phyloP scores from a whole-genome alignment of 2,329 filamentous ascomycete genomes.

The Zymoseptoria brevis region DNA sequence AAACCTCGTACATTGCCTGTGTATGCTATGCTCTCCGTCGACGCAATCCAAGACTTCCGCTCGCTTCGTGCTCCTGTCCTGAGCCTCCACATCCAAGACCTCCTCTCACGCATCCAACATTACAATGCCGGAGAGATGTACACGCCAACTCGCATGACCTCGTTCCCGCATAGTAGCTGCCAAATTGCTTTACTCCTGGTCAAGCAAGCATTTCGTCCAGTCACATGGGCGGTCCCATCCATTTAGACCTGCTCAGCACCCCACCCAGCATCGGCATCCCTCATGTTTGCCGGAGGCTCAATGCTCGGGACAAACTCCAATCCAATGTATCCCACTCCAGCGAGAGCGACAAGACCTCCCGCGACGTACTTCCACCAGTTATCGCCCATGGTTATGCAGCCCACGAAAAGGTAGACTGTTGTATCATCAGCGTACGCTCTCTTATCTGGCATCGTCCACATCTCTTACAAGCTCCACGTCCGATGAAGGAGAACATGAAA shows the following conservation, averaged over 20 bases:
- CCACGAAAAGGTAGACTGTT: conserved; percentile 91
- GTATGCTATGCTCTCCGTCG: background rate
- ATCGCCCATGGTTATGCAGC: conserved; percentile 69
- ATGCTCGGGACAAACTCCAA: conserved; percentile 46
- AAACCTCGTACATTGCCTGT: background rate
- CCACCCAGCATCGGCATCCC: conserved; percentile 47
- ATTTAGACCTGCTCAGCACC: conserved; percentile 46
- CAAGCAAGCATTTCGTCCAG: background rate
- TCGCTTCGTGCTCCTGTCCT: background rate
- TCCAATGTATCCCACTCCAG: conserved; percentile 65
- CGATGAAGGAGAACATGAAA: conserved; percentile 96
- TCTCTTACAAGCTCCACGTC: conserved; percentile 79
- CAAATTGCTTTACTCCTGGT: background rate
- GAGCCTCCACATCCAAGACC: background rate
- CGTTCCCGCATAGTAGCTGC: background rate
- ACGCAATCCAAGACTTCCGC: background rate
- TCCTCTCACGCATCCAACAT: background rate
- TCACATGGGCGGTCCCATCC: background rate
- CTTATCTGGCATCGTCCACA: background rate
- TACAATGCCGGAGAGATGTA: background rate
- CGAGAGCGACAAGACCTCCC: conserved; percentile 66
- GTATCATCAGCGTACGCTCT: conserved; percentile 9
- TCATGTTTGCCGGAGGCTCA: conserved; percentile 48
- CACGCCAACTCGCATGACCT: background rate
- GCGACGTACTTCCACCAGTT: conserved; percentile 62